A percentile compares a stretch with the other conserved stretches of the same genome.
Evolutionary conservation across 352 stramenopile species (phyloP).

Genomic region (Blastocystis hominis): DNA sequence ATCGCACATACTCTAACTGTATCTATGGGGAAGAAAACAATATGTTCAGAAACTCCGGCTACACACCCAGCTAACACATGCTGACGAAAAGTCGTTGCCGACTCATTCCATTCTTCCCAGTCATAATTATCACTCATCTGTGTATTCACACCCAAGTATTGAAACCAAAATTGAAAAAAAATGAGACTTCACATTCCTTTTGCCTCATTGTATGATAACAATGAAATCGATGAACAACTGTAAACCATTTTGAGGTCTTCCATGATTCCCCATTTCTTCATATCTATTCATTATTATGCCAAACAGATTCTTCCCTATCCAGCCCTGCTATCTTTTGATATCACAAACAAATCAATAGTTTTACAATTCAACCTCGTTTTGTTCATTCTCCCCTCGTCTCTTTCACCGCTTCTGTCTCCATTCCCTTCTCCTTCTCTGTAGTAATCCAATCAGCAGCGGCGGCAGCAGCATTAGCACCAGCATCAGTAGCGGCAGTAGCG

Average conservation of each 20-base stretch:
- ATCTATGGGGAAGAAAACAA: constrained; percentile 89
- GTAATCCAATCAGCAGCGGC: neutral
- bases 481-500: too few species aligned
- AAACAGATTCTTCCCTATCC: neutral
- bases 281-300: neutral
- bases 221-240: too few species aligned
- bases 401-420: neutral
- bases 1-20: constrained; percentile 63
- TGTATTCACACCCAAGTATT: neutral
- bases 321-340: neutral
- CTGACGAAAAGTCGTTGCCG: constrained; percentile 81
- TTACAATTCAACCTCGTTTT: neutral
- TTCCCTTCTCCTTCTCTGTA: neutral
- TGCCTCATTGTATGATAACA: too few species aligned
- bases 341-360: neutral
- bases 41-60: constrained; percentile 89
- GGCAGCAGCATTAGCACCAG: neutral
- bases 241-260: too few species aligned
- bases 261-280: neutral
- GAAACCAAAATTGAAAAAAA: neutral
- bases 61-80: constrained; percentile 85
- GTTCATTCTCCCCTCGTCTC: neutral
- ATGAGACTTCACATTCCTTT: neutral
- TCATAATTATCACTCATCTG: constrained; percentile 65
- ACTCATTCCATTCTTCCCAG: constrained; percentile 82